Conservation (phyloP, 176 grass and related monocot species). For the Hordeum marinum region DNA sequence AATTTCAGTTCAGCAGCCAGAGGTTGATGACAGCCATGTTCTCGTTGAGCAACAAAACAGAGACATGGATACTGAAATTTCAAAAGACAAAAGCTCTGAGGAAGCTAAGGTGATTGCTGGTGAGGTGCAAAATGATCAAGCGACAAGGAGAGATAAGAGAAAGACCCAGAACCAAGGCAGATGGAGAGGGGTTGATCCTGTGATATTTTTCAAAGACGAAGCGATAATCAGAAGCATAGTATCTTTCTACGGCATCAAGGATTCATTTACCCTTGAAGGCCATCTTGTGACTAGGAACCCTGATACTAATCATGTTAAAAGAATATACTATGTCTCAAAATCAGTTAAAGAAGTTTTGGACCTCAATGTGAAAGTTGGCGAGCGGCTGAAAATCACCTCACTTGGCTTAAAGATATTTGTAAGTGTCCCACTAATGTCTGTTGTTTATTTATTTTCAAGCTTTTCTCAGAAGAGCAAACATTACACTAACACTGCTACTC, state of each 20-base stretch:
- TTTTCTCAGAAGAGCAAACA: not conserved
- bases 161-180: slow-evolving; percentile 54
- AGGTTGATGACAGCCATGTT: slow-evolving; percentile 26
- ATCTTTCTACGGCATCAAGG: slow-evolving; percentile 77
- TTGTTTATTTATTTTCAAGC: not conserved
- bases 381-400: slow-evolving; percentile 86
- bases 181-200: slow-evolving; percentile 96
- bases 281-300: slow-evolving; percentile 84
- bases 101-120: slow-evolving; percentile 37
- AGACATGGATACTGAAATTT: slow-evolving; percentile 15
- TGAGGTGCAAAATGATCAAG: slow-evolving; percentile 48
- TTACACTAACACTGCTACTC: not conserved
- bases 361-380: slow-evolving; percentile 76
- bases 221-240: slow-evolving; percentile 63
- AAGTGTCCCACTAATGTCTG: slow-evolving; percentile 36
- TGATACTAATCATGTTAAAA: slow-evolving; percentile 79
- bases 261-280: slow-evolving; percentile 72
- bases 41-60: slow-evolving; percentile 32
- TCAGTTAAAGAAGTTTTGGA: slow-evolving; percentile 73
- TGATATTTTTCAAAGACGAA: slow-evolving; percentile 87
- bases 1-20: slow-evolving; percentile 25
- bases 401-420: slow-evolving; percentile 97
- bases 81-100: slow-evolving; percentile 27
- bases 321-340: slow-evolving; percentile 94
- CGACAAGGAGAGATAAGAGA: slow-evolving; percentile 24